Evolutionary conservation across 176 grass and related monocot species (phyloP).

Genomic region (Pontederia paniculata): DNA sequence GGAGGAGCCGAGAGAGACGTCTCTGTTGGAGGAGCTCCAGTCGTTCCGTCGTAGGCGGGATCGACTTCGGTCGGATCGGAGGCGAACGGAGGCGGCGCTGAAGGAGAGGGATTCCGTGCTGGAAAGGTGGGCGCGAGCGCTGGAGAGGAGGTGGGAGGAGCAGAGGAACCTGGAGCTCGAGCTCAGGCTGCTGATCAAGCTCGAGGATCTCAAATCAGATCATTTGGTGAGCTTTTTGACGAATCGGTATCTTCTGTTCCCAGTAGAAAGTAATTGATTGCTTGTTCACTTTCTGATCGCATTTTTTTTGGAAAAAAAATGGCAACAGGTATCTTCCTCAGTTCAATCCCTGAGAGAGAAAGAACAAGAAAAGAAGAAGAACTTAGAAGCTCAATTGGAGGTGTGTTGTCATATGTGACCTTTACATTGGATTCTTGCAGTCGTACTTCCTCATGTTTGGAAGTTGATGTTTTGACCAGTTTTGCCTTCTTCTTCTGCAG

Average conservation of each 20-base stretch:
- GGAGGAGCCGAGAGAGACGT: background rate
- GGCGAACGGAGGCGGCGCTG: constrained; percentile 3
- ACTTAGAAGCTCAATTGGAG: background rate
- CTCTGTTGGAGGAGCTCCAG: constrained; percentile 4
- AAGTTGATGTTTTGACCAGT: too few species aligned
- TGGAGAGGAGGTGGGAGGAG: constrained; percentile 7
- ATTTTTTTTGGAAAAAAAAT: background rate
- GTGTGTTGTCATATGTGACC: background rate
- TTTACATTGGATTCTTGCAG: too few species aligned
- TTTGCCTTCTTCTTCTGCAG: too few species aligned
- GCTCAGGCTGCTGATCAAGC: constrained; percentile 6
- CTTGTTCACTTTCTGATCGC: background rate
- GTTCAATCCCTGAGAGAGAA: constrained; percentile 8
- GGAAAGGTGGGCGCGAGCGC: constrained; percentile 4
- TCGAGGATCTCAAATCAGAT: constrained; percentile 1
- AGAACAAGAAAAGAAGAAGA: constrained; percentile 1
- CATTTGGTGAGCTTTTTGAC: background rate
- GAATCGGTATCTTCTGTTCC: background rate
- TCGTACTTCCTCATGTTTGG: too few species aligned
- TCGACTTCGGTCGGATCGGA: constrained; percentile 1
- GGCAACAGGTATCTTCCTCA: background rate
- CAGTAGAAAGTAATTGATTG: background rate
- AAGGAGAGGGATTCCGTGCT: constrained; percentile 6
- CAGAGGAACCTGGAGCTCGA: constrained; percentile 11
- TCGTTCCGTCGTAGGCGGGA: constrained; percentile 2